Evolutionary conservation across 352 stramenopile species (phyloP).

Genomic region (Pythium grandisporangium): DNA sequence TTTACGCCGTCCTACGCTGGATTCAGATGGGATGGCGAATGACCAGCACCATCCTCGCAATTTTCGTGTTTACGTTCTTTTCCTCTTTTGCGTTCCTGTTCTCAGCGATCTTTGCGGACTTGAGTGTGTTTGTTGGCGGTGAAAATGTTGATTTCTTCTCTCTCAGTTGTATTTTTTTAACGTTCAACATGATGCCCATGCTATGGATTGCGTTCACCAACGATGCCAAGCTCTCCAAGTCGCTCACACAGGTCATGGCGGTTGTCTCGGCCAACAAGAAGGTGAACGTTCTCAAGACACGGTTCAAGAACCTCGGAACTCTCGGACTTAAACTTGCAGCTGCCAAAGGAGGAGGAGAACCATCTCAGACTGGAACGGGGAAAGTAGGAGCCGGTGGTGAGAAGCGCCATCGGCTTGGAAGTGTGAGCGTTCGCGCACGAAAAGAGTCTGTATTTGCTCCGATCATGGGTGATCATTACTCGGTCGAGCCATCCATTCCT

Average conservation of each 20-base stretch:
- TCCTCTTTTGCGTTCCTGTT: slow-evolving; percentile 77
- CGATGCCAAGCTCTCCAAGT: slow-evolving; percentile 80
- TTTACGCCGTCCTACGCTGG: slow-evolving; percentile 53
- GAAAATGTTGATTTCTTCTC: slow-evolving; percentile 71
- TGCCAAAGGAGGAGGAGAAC: slow-evolving; percentile 37
- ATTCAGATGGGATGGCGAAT: slow-evolving; percentile 73
- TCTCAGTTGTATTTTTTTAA: slow-evolving; percentile 70
- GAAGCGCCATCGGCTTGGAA: too few species aligned
- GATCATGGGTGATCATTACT: slow-evolving; percentile 73
- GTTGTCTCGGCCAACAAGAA: slow-evolving; percentile 72
- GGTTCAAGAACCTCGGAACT: slow-evolving; percentile 77
- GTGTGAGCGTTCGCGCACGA: too few species aligned
- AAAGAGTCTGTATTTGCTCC: slow-evolving; percentile 69
- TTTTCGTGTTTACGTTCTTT: slow-evolving; percentile 42
- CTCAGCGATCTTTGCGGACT: slow-evolving; percentile 68
- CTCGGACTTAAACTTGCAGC: slow-evolving; percentile 63
- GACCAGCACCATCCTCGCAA: slow-evolving; percentile 39
- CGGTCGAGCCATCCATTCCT: slow-evolving; percentile 62
- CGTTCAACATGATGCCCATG: slow-evolving; percentile 85
- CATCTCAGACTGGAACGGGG: slow-evolving; percentile 8
- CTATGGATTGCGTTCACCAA: slow-evolving; percentile 89
- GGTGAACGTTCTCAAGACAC: slow-evolving; percentile 62
- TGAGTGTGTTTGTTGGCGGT: slow-evolving; percentile 54
- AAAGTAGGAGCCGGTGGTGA: neutral
- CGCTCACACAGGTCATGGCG: slow-evolving; percentile 67